Evolutionary conservation across 768 basidiomycete genomes (phyloP), one percentile per base, ranked within the genome.

Genomic region (Leccinum ochraceum): DNA sequence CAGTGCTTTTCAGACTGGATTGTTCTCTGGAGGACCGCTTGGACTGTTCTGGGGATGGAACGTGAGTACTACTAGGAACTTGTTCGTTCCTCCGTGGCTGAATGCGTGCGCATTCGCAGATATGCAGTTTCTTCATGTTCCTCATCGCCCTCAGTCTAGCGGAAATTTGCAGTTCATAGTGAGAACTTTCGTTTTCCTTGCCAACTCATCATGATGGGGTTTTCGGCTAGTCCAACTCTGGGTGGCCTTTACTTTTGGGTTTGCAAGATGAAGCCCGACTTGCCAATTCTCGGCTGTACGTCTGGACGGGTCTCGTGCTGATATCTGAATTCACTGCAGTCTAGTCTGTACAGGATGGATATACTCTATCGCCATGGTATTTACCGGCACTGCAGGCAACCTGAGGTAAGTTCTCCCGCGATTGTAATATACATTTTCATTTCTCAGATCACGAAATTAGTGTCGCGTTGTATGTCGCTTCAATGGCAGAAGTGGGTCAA

Each of bases 41-140:
- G 82, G 84, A 2, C 69, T 85, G 61, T 85, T 86, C 67, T 85
- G 84, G 83, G 84, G 83, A 10, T 85, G 84, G 84, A 85, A 86
- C 64, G 84, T 83, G 60, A 63, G 78, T 69, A 13, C 24, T 11
- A 20, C 24, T 11, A 20, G n/a, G 39, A n/a, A 8, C n/a, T n/a
- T 0, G 9, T 44, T 44, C 17, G 16, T 54, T 20, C 14, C 20
- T 24, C 10, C 17, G 2, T 32, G 4, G 10, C 28, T 61, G 30
- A 58, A 37, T 26, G 14, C 28, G 14, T 1, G 26, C 24, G 55
- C 50, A 4, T n/a, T 20, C n/a, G 10, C 54, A 80, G 80, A 81
- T 82, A 66, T 84, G 84, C 66, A 85, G 79, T 53, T 63, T 84
- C 28, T 86, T 85, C 70, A 84, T 85, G 83, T 71, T 85, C 30